Percentiles rank a stretch among this genome's conserved stretches.
Conservation (phyloP, 306 rosid genomes). For the Ceratonia siliqua region DNA sequence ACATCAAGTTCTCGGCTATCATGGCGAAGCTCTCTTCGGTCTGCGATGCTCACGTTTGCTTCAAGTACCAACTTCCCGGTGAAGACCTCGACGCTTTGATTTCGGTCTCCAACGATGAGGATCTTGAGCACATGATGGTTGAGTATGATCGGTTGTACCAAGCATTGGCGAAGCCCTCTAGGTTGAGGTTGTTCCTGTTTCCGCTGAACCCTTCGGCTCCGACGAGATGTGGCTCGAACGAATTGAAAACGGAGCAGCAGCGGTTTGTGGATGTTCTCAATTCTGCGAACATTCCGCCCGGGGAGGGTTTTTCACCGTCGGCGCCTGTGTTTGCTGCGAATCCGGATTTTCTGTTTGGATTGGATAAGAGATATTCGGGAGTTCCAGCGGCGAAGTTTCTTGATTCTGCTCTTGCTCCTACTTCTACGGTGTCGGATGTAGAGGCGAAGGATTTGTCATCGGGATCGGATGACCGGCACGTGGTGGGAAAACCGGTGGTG, state of each 20-base stretch:
- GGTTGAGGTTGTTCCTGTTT: slow-evolving; percentile 61
- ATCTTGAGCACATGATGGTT: slow-evolving; percentile 63
- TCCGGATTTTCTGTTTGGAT: slow-evolving; percentile 78
- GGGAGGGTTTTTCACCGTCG: slow-evolving; percentile 48
- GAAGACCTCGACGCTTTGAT: slow-evolving; percentile 77
- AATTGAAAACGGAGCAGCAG: slow-evolving; percentile 58
- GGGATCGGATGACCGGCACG: slow-evolving; percentile 51
- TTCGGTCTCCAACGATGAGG: slow-evolving; percentile 67
- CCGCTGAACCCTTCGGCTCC: slow-evolving; percentile 27
- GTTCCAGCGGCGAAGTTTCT: slow-evolving; percentile 40
- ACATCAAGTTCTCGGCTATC: slow-evolving; percentile 45
- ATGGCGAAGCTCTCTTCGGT: slow-evolving; percentile 53
- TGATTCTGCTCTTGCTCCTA: slow-evolving; percentile 27
- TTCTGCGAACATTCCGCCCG: slow-evolving; percentile 56
- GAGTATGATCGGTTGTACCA: slow-evolving; percentile 59
- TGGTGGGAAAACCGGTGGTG: slow-evolving; percentile 33
- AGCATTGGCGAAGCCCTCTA: slow-evolving; percentile 52
- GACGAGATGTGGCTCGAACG: slow-evolving; percentile 33
- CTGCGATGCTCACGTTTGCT: slow-evolving; percentile 39
- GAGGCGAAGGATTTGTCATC: slow-evolving; percentile 35
- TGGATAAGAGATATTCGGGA: slow-evolving; percentile 50
- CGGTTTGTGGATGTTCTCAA: slow-evolving; percentile 89
- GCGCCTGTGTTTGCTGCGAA: slow-evolving; percentile 32
- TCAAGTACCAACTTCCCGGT: slow-evolving; percentile 69
- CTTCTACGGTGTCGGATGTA: slow-evolving; percentile 32